Evolutionary conservation across 78 protist genomes (phyloP).

Genomic region (Dictyostelium capitatum): DNA sequence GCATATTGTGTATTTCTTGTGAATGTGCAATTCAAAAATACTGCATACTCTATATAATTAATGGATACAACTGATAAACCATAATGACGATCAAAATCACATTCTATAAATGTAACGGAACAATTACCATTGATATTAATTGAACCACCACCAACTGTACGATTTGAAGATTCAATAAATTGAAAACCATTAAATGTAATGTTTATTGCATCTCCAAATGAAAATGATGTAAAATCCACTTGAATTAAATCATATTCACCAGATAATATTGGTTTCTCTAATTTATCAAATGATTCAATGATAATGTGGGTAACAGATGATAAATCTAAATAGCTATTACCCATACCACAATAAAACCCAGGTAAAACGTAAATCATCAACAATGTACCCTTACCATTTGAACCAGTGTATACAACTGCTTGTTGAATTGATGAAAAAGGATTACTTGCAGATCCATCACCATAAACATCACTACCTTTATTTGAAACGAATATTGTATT

Average conservation of each 20-base stretch:
- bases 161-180: not conserved
- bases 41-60: not conserved
- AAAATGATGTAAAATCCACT: not conserved
- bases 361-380: slow-evolving; percentile 19
- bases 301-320: not conserved
- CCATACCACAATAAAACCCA: slow-evolving; percentile 62
- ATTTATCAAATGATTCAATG: not conserved
- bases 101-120: not conserved
- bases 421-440: slow-evolving; percentile 63
- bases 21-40: not conserved
- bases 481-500: not conserved
- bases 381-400: too few relatives aligned
- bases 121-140: slow-evolving; percentile 3
- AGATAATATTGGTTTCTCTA: not conserved
- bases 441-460: not conserved
- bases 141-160: not conserved
- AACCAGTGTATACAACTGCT: not conserved
- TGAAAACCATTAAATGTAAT: not conserved
- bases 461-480: slow-evolving; percentile 48
- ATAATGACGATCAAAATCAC: not conserved
- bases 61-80: not conserved
- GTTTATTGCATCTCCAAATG: not conserved
- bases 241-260: not conserved
- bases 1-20: not conserved
- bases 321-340: slow-evolving; percentile 25